Evolutionary conservation across 2,329 filamentous ascomycete genomes (phyloP), one percentile per base, ranked within the genome.

Genomic region (Neophaeococcomyces mojaviensis): DNA sequence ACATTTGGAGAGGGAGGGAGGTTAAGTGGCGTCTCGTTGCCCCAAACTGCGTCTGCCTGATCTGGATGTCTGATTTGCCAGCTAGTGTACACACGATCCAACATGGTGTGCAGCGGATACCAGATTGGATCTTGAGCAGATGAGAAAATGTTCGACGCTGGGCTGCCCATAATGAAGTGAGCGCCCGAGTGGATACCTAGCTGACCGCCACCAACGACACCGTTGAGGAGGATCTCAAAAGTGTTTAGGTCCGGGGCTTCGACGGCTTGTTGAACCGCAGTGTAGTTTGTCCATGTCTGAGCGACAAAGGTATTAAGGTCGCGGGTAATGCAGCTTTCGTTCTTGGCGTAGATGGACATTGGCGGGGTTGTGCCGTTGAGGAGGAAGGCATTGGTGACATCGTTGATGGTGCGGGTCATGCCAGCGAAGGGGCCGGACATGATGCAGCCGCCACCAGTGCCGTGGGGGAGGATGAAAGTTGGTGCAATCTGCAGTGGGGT

Each of bases 381-480:
- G 41, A 58, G 49, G 15, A 49, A 36, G 24, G 28, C 7, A 34
- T 50, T 49, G 34, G 43, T 18, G 34, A 58, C 54, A 20, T 47
- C 46, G 13, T 51, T 44, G 47, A 61, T 57, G 13, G 44, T 57
- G 18, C 49, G 39, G 35, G 47, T 51, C 40, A 50, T 38, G 28
- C 49, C 52, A 18, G 49, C 51, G 42, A 61, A 61, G 2, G 58
- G 58, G 9, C 58, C 58, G 10, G 32, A 49, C 6, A 38, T 52
- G 42, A 60, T 48, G 43, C 58, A 61, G 9, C 52, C 57, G 32
- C 57, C 57, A n/a, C 57, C 57, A 15, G 44, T 49, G 18, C 57
- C 57, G 28, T 54, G 53, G 28, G 56, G 56, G 19, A 59, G 40
- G n/a, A 36, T 32, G 19, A 58, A 40, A 26, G 24, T 39, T 10